Conservation (phyloP, 139 green algal species). For the Tetraselmis striata region DNA sequence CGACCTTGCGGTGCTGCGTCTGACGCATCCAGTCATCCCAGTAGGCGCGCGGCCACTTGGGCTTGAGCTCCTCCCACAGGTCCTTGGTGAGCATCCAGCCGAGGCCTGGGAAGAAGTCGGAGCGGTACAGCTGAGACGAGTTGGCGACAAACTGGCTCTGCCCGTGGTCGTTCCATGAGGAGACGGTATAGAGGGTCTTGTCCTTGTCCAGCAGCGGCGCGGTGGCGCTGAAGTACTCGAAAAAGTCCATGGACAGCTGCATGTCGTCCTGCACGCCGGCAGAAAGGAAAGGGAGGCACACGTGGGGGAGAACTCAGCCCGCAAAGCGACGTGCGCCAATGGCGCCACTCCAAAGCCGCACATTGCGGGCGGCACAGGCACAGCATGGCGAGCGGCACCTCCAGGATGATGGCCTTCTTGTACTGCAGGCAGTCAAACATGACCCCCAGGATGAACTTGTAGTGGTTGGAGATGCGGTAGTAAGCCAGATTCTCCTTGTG, state of each 20-base stretch:
- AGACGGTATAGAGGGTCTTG: slow-evolving; percentile 31
- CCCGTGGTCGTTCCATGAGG: slow-evolving; percentile 57
- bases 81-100: slow-evolving; percentile 44
- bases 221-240: slow-evolving; percentile 40
- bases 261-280: slow-evolving; percentile 53
- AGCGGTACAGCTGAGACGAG: slow-evolving; percentile 30
- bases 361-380: too few relatives aligned
- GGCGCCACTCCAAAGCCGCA: too few relatives aligned
- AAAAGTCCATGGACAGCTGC: slow-evolving; percentile 47
- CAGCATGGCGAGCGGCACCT: slow-evolving; percentile 20
- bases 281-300: not conserved
- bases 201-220: slow-evolving; percentile 32
- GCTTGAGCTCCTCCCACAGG: slow-evolving; percentile 21
- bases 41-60: slow-evolving; percentile 29
- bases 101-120: slow-evolving; percentile 56
- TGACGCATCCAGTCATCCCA: slow-evolving; percentile 57
- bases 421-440: slow-evolving; percentile 49
- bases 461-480: slow-evolving; percentile 50
- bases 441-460: slow-evolving; percentile 40
- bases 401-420: slow-evolving; percentile 38
- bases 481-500: slow-evolving; percentile 32
- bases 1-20: not conserved
- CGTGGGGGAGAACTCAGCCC: not conserved
- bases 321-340: too few relatives aligned
- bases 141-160: slow-evolving; percentile 16